phyloP scores from a whole-genome alignment of 768 basidiomycete genomes.

The Auricularia auricula-judae region DNA sequence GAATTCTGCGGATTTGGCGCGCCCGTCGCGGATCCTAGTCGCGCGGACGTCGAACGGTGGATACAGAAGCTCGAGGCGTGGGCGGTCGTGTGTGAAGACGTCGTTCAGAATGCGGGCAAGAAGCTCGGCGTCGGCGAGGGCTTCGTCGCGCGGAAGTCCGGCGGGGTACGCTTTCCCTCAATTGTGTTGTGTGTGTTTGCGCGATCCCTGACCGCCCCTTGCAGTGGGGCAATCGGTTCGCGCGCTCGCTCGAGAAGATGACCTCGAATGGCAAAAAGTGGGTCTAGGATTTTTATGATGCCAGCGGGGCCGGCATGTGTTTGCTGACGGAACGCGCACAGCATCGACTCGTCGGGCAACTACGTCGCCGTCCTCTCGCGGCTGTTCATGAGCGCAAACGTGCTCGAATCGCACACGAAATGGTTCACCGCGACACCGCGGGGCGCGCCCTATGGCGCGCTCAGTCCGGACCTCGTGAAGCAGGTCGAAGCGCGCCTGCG shows the following conservation, averaged over 20 bases:
- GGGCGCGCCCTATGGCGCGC: slow-evolving; percentile 62
- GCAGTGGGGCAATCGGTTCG: slow-evolving; percentile 63
- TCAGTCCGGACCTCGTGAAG: slow-evolving; percentile 50
- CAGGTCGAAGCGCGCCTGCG: slow-evolving; percentile 65
- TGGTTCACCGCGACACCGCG: slow-evolving; percentile 54
- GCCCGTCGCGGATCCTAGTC: slow-evolving; percentile 32
- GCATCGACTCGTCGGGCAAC: slow-evolving; percentile 77
- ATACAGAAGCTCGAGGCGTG: slow-evolving; percentile 70
- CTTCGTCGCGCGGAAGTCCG: slow-evolving; percentile 71
- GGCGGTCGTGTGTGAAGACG: slow-evolving; percentile 63
- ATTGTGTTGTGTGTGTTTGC: slow-evolving; percentile 23
- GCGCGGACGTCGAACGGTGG: slow-evolving; percentile 74
- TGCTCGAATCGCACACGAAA: slow-evolving; percentile 80
- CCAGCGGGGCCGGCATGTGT: not conserved
- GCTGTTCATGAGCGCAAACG: slow-evolving; percentile 63
- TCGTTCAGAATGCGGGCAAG: slow-evolving; percentile 74
- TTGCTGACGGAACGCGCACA: slow-evolving; percentile 19
- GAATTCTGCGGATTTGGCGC: slow-evolving; percentile 72
- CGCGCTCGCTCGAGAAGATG: slow-evolving; percentile 69
- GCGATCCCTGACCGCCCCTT: not conserved
- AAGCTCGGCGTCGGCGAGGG: slow-evolving; percentile 85
- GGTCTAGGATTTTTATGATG: slow-evolving; percentile 14
- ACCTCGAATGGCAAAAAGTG: slow-evolving; percentile 80
- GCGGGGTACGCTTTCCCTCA: slow-evolving; percentile 29
- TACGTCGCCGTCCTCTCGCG: slow-evolving; percentile 69